Percentiles rank a stretch among this genome's conserved stretches.
These are phyloP conservation scores for Helminthosporium solani DNA, from an alignment of 2,329 filamentous ascomycete genomes.

Conservation along the genomic window DNA sequence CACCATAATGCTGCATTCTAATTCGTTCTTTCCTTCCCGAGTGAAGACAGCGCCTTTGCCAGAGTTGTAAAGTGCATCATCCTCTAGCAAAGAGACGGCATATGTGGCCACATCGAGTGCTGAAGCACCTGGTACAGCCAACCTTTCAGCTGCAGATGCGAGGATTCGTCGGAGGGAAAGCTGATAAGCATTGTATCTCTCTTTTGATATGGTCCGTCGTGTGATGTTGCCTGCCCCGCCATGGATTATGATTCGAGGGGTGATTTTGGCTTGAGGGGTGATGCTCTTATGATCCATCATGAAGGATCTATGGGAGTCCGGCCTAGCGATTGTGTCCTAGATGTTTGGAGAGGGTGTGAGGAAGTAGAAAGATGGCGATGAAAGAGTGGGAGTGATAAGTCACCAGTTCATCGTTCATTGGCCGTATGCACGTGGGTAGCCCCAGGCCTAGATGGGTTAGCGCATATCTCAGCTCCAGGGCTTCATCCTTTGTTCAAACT, in stretches of 20 bases:
- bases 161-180: slow-evolving; percentile 43
- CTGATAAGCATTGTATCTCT: slow-evolving; percentile 42
- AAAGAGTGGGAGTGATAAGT: too few species aligned
- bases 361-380: too few species aligned
- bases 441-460: too few species aligned
- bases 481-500: too few species aligned
- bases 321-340: too few species aligned
- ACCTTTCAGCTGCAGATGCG: slow-evolving; percentile 19
- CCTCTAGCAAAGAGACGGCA: slow-evolving; percentile 74
- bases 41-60: slow-evolving; percentile 86
- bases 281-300: too few species aligned
- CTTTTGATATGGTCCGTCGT: slow-evolving; percentile 39
- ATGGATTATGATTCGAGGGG: slow-evolving; percentile 51
- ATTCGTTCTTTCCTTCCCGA: slow-evolving; percentile 75
- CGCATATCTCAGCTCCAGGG: too few species aligned
- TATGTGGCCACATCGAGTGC: slow-evolving; percentile 74
- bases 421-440: too few species aligned
- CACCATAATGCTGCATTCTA: slow-evolving; percentile 87
- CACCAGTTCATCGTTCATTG: too few species aligned
- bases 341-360: too few species aligned
- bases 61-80: slow-evolving; percentile 81
- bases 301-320: too few species aligned
- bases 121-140: slow-evolving; percentile 45
- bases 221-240: slow-evolving; percentile 52
- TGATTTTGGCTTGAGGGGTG: slow-evolving; percentile 10